phyloP scores from a whole-genome alignment of 805 yeast species.

The Metschnikowia amazonensis region DNA sequence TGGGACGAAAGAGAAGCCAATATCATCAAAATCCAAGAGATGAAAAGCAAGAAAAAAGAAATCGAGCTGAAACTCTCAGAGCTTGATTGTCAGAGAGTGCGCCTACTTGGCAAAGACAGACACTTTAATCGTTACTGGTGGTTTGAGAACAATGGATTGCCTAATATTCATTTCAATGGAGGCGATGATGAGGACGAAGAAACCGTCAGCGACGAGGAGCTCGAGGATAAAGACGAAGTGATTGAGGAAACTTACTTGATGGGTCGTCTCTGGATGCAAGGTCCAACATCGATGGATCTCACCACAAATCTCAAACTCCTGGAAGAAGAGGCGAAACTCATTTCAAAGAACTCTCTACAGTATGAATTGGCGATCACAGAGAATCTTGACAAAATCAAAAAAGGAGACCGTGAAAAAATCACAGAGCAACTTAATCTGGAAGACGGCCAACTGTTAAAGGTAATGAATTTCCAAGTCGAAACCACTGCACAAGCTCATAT shows the following conservation, averaged over 20 bases:
- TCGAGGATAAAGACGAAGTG: constrained; percentile 44
- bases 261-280: constrained; percentile 90
- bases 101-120: constrained; percentile 76
- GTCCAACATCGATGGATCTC: constrained; percentile 59
- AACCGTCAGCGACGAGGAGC: constrained; percentile 31
- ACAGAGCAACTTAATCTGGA: constrained; percentile 7
- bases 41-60: constrained; percentile 46
- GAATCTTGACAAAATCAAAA: constrained; percentile 6
- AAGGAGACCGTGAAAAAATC: constrained; percentile 19
- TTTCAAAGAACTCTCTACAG: constrained; percentile 6
- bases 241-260: constrained; percentile 59
- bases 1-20: constrained; percentile 44
- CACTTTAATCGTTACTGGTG: constrained; percentile 90
- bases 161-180: constrained; percentile 36
- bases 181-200: constrained; percentile 39
- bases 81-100: constrained; percentile 72
- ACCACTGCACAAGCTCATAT: constrained; percentile 2
- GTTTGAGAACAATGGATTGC: constrained; percentile 85
- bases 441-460: constrained; percentile 11
- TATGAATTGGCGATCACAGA: constrained; percentile 2
- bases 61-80: constrained; percentile 63
- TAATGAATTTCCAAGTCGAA: constrained; percentile 23
- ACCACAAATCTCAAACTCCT: constrained; percentile 20
- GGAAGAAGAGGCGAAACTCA: constrained; percentile 14
- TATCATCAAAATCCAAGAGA: constrained; percentile 40